Evolutionary conservation across 768 basidiomycete genomes (phyloP), one percentile per base, ranked within the genome.

Genomic region (Rhizopogon sp.): DNA sequence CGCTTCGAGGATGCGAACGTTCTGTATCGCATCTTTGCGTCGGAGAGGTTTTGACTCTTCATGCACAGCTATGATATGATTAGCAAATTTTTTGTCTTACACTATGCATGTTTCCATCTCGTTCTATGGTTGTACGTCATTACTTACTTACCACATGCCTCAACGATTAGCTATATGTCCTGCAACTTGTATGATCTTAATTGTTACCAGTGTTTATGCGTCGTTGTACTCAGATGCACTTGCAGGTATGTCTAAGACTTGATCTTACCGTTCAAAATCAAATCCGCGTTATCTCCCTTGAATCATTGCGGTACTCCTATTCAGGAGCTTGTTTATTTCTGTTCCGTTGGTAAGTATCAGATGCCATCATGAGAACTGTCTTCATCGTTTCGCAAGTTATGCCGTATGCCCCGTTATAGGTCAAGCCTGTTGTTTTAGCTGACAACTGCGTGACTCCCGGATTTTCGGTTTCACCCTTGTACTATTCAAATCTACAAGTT

Each of bases 1-100:
- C 78, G 84, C 3, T 84, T 90, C 55, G 87, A 88, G 64, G 89
- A 91, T 60, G 89, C 89, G 16, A 89, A 85, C 58, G 67, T 76
- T 55, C 76, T 91, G 43, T 92, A 90, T 63, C 80, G 88, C 20
- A 64, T 77, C 46, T 74, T 91, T 59, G 87, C 80, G 43, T 68
- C 66, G 43, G 67, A 69, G 51, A 67, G 75, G 56, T 66, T 63
- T 50, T 70, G 59, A 58, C 28, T 25, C n/a, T 37, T 66, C 41
- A 33, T 39, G 50, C 25, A 35, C 29, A 37, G 40, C 43, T 39
- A 35, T 5, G 47, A 49, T 43, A 37, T 56, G 39, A 22, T 41
- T 29, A 52, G 22, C 54, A 41, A 39, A 47, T 8, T 42, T 56
- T 54, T 56, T 54, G 39, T 45, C 33, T 50, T 52, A 28, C 41